Evolutionary conservation across 139 green algal genomes (phyloP).

Genomic region (Diplosphaera chodatii): DNA sequence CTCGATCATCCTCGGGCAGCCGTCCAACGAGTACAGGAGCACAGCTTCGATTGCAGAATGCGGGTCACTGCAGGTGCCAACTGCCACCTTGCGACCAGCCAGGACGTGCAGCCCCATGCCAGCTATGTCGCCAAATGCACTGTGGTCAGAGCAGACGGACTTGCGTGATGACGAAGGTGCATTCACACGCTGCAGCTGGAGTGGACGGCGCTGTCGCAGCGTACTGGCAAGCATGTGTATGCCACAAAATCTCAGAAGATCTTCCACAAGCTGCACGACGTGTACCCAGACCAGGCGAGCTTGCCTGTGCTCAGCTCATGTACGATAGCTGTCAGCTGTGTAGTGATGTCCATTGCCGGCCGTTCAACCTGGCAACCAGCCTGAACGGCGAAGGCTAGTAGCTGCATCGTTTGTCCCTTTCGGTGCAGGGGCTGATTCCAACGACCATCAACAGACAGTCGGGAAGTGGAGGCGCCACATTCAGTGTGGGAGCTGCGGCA

Average conservation of each 20-base stretch:
- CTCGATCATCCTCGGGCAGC: background rate
- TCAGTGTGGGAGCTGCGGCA: conserved; percentile 20
- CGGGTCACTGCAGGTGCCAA: background rate
- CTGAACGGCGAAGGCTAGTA: too few relatives aligned
- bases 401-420: too few relatives aligned
- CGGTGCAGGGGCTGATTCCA: conserved; percentile 7
- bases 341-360: too few relatives aligned
- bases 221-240: conserved; percentile 52
- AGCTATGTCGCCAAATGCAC: too few relatives aligned
- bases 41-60: background rate
- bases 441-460: conserved; percentile 12
- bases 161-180: too few relatives aligned
- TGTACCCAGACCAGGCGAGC: conserved; percentile 3
- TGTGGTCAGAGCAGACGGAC: too few relatives aligned
- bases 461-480: background rate
- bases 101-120: too few relatives aligned
- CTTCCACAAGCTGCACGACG: conserved; percentile 17
- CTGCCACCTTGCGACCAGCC: too few relatives aligned
- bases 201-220: conserved; percentile 54
- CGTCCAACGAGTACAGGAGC: background rate
- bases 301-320: too few relatives aligned
- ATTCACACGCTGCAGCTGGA: conserved; percentile 68
- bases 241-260: conserved; percentile 16
- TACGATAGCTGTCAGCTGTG: too few relatives aligned
- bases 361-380: too few relatives aligned